Evolutionary conservation across 768 basidiomycete species (phyloP), one percentile per base, ranked within the genome.

Genomic region (Cantharellus cinnabarinus): DNA sequence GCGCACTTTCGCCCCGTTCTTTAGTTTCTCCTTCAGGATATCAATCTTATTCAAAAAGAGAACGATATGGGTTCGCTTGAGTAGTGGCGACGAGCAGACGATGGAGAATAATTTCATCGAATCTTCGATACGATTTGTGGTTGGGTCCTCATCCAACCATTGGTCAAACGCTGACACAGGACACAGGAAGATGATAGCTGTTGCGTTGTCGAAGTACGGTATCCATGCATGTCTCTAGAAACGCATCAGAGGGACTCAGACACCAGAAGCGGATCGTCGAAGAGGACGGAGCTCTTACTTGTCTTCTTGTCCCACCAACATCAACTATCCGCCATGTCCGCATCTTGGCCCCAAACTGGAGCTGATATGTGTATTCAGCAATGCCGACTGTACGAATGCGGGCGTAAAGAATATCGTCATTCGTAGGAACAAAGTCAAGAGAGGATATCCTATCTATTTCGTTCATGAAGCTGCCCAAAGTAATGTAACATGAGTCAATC

Each of bases 141-240:
- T 57, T 5, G 53, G 55, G 44, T 64, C 63, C 50, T 64, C 63
- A 29, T 62, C 62, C 15, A 64, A 54, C 38, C 56, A 60, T 53
- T 64, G 63, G 41, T 64, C 63, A 39, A 62, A 64, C 7, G 63
- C 61, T 14, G 63, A 64, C 39, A 64, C 58, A 29, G 63, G 63
- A 15, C 61, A 61, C 20, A 64, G 62, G 63, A 64, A 64, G 51
- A 64, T 64, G 42, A 64, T 64, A 14, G 63, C 63, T 15, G 54
- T 60, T 7, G 63, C 54, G 52, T 64, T 61, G 48, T 64, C 62
- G 42, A 64, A 64, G 53, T 60, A 64, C 10, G 63, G 62, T 5
- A 62, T 57, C 63, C 63, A 64, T 29, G 37, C 58, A 7, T 59
- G 61, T 37, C 63, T 52, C 56, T 64, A 58, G 35, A 50, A 39